These are phyloP conservation scores for Botryotinia convoluta DNA, from an alignment of 2,329 filamentous ascomycete species.

Conservation along the genomic window DNA sequence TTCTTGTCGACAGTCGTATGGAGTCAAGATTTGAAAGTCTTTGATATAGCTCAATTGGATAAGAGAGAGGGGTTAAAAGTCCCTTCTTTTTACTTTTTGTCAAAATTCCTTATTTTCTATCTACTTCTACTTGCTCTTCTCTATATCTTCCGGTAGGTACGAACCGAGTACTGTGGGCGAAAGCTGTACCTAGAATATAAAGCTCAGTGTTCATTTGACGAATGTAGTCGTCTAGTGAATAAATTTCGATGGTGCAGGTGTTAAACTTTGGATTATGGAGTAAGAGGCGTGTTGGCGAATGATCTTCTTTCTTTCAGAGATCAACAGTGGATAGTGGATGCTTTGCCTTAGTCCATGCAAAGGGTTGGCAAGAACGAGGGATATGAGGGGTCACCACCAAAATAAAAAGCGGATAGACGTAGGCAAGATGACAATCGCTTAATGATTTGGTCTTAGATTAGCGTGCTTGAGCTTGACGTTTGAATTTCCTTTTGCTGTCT, in stretches of 20 bases:
- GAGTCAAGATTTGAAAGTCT: not conserved
- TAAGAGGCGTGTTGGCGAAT: not conserved
- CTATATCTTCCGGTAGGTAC: not conserved
- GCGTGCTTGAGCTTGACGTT: conserved; percentile 12
- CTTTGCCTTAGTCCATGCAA: conserved; percentile 9
- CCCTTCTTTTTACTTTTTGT: not conserved
- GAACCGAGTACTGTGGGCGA: not conserved
- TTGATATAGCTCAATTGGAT: not conserved
- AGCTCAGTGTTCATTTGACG: not conserved
- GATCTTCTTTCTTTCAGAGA: not conserved
- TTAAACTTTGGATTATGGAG: conserved; percentile 6
- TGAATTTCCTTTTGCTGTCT: not conserved
- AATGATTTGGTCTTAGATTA: not conserved
- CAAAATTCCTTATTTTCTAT: not conserved
- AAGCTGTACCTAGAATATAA: not conserved
- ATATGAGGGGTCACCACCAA: conserved; percentile 1
- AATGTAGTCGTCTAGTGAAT: not conserved
- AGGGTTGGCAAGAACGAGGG: not conserved
- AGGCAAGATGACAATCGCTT: conserved; percentile 9
- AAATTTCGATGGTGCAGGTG: conserved; percentile 6
- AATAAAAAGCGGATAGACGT: not conserved
- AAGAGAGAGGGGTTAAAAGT: not conserved
- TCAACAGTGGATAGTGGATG: conserved; percentile 8
- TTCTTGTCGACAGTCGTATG: not conserved
- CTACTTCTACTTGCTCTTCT: not conserved